Conservation (phyloP, 345 rosid genomes). For the Alliaria petiolata region DNA sequence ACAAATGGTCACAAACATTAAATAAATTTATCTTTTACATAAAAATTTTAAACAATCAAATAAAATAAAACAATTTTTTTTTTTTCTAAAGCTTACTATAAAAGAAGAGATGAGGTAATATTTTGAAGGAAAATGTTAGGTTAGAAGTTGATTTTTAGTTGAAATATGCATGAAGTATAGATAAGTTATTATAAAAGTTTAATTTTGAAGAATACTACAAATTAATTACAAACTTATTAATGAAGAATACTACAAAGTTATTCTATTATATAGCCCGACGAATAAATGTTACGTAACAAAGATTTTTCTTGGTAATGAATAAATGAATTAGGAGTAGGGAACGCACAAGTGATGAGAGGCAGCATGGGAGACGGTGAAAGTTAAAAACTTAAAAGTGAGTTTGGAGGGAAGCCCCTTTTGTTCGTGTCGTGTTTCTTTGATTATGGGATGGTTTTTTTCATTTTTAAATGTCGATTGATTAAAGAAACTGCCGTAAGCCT, state of each 20-base stretch:
- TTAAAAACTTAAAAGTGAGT: slow-evolving; percentile 24
- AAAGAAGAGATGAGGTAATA: no score
- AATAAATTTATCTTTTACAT: no score
- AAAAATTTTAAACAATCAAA: no score
- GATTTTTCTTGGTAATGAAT: background rate
- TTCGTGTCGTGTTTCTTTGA: slow-evolving; percentile 21
- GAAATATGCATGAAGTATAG: no score
- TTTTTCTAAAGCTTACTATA: no score
- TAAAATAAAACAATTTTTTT: no score
- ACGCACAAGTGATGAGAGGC: slow-evolving; percentile 34
- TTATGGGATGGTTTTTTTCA: background rate
- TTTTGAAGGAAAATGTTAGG: no score
- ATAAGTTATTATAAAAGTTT: no score
- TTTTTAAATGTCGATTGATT: slow-evolving; percentile 17
- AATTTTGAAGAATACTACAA: background rate
- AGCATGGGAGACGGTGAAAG: slow-evolving; percentile 68
- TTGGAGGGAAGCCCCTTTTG: slow-evolving; percentile 16
- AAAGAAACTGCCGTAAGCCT: background rate
- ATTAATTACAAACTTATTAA: no score
- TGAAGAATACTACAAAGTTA: background rate
- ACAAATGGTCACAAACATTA: no score
- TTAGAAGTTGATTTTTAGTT: no score
- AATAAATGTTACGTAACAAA: background rate
- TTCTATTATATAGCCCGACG: background rate
- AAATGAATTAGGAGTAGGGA: slow-evolving; percentile 27